Evolutionary conservation across 192 early-diverging fungal species (phyloP).

Genomic region (Endogone sp.): DNA sequence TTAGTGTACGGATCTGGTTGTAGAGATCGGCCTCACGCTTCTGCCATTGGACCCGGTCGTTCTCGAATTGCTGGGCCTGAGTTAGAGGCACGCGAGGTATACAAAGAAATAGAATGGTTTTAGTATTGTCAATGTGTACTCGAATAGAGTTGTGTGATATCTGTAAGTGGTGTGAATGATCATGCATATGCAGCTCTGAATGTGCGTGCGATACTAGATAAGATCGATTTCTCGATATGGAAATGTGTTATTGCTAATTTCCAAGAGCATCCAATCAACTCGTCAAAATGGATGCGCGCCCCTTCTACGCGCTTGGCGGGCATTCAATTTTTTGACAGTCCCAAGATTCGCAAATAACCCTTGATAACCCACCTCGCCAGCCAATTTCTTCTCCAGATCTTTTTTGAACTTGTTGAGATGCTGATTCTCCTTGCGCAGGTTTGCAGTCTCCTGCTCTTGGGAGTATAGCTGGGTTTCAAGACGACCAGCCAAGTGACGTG

Average conservation of each 20-base stretch:
- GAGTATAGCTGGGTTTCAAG: slow-evolving; percentile 49
- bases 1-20: slow-evolving; percentile 28
- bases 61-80: slow-evolving; percentile 32
- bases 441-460: slow-evolving; percentile 35
- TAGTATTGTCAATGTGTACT: background rate
- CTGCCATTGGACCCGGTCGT: slow-evolving; percentile 37
- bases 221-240: too few species aligned
- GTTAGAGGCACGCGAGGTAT: too few species aligned
- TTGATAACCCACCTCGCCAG: slow-evolving; percentile 20
- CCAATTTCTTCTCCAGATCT: slow-evolving; percentile 39
- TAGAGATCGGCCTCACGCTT: slow-evolving; percentile 43
- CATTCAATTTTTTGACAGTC: too few species aligned
- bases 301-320: too few species aligned
- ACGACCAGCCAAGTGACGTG: slow-evolving; percentile 1
- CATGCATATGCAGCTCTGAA: too few species aligned
- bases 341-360: too few species aligned
- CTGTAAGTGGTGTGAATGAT: background rate
- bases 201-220: too few species aligned
- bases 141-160: background rate
- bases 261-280: background rate
- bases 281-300: too few species aligned
- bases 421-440: slow-evolving; percentile 35
- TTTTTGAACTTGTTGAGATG: slow-evolving; percentile 30
- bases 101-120: slow-evolving; percentile 1
- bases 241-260: too few species aligned